Evolutionary conservation across 2,329 filamentous ascomycete genomes (phyloP), one percentile per base, ranked within the genome.

Genomic region (Pezicula rhizophila): DNA sequence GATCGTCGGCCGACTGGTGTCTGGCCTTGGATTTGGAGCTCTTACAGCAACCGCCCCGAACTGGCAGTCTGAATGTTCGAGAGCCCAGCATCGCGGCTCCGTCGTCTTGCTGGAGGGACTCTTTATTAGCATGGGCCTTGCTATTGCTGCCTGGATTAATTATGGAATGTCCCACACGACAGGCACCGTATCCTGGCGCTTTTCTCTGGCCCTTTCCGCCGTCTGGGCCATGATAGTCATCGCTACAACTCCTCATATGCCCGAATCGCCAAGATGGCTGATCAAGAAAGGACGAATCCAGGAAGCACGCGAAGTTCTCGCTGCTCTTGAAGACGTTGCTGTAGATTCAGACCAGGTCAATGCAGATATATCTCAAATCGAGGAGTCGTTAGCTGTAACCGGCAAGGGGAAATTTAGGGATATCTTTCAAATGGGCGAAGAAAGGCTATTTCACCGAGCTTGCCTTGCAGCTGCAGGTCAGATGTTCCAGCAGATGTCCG

Each of bases 51-150:
- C 66, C 11, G 66, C 76, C 8, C 78, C 77, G 6, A 78, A 76
- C 47, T 81, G 77, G 77, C 77, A 81, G 53, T 77, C 77, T 0
- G 78, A 82, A 60, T 77, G 72, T 4, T 78, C 75, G 42, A 71
- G 70, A 5, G 66, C 75, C 1, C 71, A 79, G 55, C 75, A 77
- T 53, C 70, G 77, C 42, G 77, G 77, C 18, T 76, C 76, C 52
- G 64, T 78, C 4, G 75, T 80, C 64, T 78, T 79, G 72, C 71
- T 79, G 28, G 75, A 80, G 57, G 76, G 75, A 10, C 73, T 74
- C 2, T 49, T 79, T 23, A 77, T 78, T 51, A 77, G 74, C 0
- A 66, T 68, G 23, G 77, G 77, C 41, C 74, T 79, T 62, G 76
- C 75, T 62, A 68, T 79, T 33, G 75, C 73, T 1, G 79, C 79